Evolutionary conservation across 495 filamentous ascomycete genomes (phyloP).

Genomic region (Aeminium ludgeri): DNA sequence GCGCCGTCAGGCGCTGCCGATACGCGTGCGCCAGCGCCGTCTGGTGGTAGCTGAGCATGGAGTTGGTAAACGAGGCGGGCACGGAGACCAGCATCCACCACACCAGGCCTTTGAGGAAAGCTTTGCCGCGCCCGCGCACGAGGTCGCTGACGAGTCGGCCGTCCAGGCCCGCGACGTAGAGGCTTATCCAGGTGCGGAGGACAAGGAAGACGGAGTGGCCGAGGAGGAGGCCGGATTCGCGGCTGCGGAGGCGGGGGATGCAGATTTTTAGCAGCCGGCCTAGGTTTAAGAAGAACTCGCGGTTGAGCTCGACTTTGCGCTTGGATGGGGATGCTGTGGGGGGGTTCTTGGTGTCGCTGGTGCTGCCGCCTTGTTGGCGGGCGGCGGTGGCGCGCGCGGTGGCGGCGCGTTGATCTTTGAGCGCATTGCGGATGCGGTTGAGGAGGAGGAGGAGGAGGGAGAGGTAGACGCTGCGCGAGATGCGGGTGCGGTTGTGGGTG

Average conservation of each 20-base stretch:
- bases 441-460: conserved; percentile 77
- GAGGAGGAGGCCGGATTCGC: conserved; percentile 67
- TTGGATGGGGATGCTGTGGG: conserved; percentile 39
- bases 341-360: conserved; percentile 35
- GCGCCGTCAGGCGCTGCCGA: conserved; percentile 72
- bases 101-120: conserved; percentile 73
- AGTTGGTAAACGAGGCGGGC: conserved; percentile 97
- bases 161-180: conserved; percentile 94
- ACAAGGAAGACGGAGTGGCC: conserved; percentile 75
- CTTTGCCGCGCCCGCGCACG: conserved; percentile 77
- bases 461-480: conserved; percentile 82
- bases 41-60: conserved; percentile 98
- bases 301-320: conserved; percentile 71
- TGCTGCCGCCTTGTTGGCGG: conserved; percentile 27
- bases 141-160: conserved; percentile 78
- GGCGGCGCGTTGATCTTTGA: conserved; percentile 83
- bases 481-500: conserved; percentile 66
- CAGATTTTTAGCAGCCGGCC: conserved; percentile 68
- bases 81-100: conserved; percentile 99
- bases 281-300: conserved; percentile 84
- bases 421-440: conserved; percentile 79
- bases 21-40: conserved; percentile 86
- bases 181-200: conserved; percentile 69
- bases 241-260: conserved; percentile 75
- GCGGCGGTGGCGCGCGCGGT: conserved; percentile 51